phyloP scores from a whole-genome alignment of 169 alveolate genomes.

The Eimeria necatrix region DNA sequence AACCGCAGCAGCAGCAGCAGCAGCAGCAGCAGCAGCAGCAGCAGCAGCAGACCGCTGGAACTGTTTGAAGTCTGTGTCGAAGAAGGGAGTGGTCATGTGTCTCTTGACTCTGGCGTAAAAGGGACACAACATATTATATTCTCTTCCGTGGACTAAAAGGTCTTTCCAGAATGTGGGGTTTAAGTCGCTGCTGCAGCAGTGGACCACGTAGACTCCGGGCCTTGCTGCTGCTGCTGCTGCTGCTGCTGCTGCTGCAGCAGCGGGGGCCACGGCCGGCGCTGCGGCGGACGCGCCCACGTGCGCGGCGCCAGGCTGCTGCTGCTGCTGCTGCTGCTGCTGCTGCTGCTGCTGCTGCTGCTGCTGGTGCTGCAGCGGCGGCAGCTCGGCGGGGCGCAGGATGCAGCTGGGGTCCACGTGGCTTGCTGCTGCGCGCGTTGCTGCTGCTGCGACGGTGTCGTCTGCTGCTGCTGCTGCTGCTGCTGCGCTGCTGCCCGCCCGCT shows the following conservation, averaged over 20 bases:
- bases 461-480: conserved; percentile 54
- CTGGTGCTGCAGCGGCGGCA: conserved; percentile 12
- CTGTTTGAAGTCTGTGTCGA: not conserved
- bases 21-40: too few species aligned
- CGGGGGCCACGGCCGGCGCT: not conserved
- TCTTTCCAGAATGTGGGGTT: conserved; percentile 68
- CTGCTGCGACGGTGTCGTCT: conserved; percentile 22
- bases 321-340: conserved; percentile 43
- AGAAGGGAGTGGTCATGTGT: not conserved
- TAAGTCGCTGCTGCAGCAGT: conserved; percentile 71
- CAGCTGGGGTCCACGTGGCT: conserved; percentile 18
- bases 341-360: conserved; percentile 39
- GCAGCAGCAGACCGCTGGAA: not conserved
- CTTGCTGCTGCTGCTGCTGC: conserved; percentile 14
- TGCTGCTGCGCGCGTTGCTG: conserved; percentile 69
- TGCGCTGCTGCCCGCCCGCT: not conserved
- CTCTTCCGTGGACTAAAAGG: conserved; percentile 55
- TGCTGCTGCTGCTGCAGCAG: conserved; percentile 22
- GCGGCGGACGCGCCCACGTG: not conserved
- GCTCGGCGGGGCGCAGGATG: not conserved
- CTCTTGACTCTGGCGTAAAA: conserved; percentile 52
- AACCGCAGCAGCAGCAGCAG: conserved; percentile 43
- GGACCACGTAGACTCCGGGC: conserved; percentile 68
- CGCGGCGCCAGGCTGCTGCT: not conserved
- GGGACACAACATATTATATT: conserved; percentile 61